phyloP scores from a whole-genome alignment of 768 basidiomycete species.

The Imleria badia region DNA sequence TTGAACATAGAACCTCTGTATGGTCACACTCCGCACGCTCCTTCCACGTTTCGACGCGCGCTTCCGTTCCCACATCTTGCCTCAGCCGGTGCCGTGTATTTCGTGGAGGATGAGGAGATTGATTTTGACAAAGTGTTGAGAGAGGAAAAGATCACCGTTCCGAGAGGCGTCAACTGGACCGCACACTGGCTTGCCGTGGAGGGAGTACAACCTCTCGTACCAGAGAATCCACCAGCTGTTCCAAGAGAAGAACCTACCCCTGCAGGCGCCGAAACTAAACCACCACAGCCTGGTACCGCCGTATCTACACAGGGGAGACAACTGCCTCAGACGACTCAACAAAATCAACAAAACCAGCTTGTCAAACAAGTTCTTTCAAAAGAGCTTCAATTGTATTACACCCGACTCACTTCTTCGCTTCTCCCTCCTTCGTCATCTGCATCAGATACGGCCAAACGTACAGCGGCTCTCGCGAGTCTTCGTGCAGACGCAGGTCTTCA shows the following conservation, averaged over 20 bases:
- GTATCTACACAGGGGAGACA: slow-evolving; percentile 25
- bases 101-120: slow-evolving; percentile 95
- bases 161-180: slow-evolving; percentile 80
- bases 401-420: slow-evolving; percentile 81
- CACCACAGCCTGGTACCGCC: slow-evolving; percentile 28
- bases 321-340: slow-evolving; percentile 35
- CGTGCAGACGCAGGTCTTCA: slow-evolving; percentile 89
- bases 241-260: slow-evolving; percentile 50
- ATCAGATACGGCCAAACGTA: slow-evolving; percentile 67
- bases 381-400: slow-evolving; percentile 94
- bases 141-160: slow-evolving; percentile 80
- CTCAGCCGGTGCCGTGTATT: slow-evolving; percentile 76
- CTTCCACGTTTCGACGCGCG: slow-evolving; percentile 42
- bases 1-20: slow-evolving; percentile 96
- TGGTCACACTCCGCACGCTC: slow-evolving; percentile 44
- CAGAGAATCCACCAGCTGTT: slow-evolving; percentile 89
- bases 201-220: slow-evolving; percentile 94
- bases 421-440: slow-evolving; percentile 36
- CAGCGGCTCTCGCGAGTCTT: slow-evolving; percentile 88
- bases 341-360: slow-evolving; percentile 65
- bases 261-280: slow-evolving; percentile 28
- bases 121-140: slow-evolving; percentile 91
- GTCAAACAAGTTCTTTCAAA: slow-evolving; percentile 92
- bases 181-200: slow-evolving; percentile 99
- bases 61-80: slow-evolving; percentile 44